Evolutionary conservation across 192 early-diverging fungal genomes (phyloP).

Genomic region (Lobosporangium transversale): DNA sequence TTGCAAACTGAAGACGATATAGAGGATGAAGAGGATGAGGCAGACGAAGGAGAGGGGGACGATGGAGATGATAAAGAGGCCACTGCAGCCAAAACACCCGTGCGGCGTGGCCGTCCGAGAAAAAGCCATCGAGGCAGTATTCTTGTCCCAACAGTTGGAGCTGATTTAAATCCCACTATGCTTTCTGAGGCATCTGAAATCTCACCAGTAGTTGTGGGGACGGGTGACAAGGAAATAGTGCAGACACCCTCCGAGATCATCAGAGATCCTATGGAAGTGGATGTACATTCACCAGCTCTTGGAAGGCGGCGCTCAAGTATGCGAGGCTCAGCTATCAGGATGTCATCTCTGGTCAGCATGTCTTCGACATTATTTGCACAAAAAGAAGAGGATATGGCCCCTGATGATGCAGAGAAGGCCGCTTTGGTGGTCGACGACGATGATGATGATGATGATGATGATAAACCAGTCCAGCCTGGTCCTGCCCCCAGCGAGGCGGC

Average conservation of each 20-base stretch:
- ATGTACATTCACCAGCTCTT: constrained; percentile 46
- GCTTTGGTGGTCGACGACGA: constrained; percentile 25
- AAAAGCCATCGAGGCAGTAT: constrained; percentile 25
- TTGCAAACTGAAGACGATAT: constrained; percentile 29
- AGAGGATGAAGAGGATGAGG: constrained; percentile 18
- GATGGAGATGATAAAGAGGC: constrained; percentile 11
- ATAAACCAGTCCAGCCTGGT: constrained; percentile 25
- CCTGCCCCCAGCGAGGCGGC: constrained; percentile 48
- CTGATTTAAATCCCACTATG: not conserved
- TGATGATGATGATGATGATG: constrained; percentile 49
- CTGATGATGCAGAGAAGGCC: constrained; percentile 21
- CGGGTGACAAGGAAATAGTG: constrained; percentile 18
- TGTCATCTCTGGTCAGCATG: constrained; percentile 53
- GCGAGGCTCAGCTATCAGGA: constrained; percentile 41
- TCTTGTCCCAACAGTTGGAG: constrained; percentile 14
- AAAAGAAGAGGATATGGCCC: constrained; percentile 39
- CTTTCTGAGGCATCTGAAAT: not conserved
- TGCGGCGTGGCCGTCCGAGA: constrained; percentile 29
- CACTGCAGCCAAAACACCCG: not conserved
- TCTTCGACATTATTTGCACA: constrained; percentile 47
- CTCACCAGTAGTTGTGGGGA: not conserved
- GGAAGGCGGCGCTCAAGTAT: constrained; percentile 45
- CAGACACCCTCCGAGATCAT: constrained; percentile 3
- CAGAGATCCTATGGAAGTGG: constrained; percentile 39
- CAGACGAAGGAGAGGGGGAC: constrained; percentile 10